phyloP scores from a whole-genome alignment of 768 basidiomycete species.

The Kwoniella heveanensis region DNA sequence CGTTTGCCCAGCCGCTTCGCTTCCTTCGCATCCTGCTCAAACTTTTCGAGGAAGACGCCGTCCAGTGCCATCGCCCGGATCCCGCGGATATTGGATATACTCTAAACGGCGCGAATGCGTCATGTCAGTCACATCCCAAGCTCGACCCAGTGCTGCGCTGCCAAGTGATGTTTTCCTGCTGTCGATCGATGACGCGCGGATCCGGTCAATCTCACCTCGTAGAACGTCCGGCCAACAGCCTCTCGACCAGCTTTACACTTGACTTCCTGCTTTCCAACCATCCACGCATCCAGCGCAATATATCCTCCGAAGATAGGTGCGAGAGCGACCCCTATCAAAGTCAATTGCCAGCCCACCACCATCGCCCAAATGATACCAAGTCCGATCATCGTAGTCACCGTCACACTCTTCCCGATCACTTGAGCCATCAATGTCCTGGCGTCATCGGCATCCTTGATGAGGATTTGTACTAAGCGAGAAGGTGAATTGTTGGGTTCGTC shows the following conservation, averaged over 20 bases:
- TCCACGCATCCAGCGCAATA: constrained; percentile 73
- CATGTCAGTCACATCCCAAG: too few relatives aligned
- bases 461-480: constrained; percentile 66
- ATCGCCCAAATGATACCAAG: constrained; percentile 89
- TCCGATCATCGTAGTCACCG: constrained; percentile 76
- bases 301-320: constrained; percentile 77
- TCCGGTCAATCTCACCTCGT: constrained; percentile 64
- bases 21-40: constrained; percentile 65
- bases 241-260: constrained; percentile 84
- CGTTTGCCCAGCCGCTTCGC: constrained; percentile 71
- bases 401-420: constrained; percentile 70
- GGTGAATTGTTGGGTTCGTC: constrained; percentile 68
- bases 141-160: too few relatives aligned
- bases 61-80: constrained; percentile 88
- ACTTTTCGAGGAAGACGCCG: constrained; percentile 67
- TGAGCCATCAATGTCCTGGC: constrained; percentile 73
- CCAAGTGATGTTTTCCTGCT: too few relatives aligned
- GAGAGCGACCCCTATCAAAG: constrained; percentile 82
- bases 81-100: constrained; percentile 78
- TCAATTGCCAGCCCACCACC: constrained; percentile 85
- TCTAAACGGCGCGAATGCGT: too few relatives aligned
- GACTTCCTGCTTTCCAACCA: constrained; percentile 72
- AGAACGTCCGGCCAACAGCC: constrained; percentile 78
- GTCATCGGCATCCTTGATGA: constrained; percentile 90
- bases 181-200: too few relatives aligned